These are phyloP conservation scores for Epichloe festucae DNA, from an alignment of 2,329 filamentous ascomycete genomes.

Conservation along the genomic window DNA sequence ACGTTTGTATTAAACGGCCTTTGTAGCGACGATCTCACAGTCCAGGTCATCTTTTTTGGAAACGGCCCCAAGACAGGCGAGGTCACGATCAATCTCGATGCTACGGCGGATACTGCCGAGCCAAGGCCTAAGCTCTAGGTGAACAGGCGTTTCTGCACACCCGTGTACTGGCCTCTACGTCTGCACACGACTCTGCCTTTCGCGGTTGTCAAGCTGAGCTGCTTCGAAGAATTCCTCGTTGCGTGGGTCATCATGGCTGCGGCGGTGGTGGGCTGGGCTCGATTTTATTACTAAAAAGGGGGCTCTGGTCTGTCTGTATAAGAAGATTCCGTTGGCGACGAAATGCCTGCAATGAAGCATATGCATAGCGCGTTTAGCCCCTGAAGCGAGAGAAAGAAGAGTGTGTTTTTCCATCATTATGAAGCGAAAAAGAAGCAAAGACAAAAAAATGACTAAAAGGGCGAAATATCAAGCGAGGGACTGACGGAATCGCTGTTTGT, in stretches of 20 bases:
- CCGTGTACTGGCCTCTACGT: neutral
- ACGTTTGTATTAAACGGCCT: neutral
- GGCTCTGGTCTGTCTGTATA: neutral
- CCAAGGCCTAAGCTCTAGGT: constrained; percentile 27
- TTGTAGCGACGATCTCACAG: constrained; percentile 77
- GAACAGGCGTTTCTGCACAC: neutral
- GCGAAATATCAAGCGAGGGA: neutral
- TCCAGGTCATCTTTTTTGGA: constrained; percentile 99
- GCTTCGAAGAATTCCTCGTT: neutral
- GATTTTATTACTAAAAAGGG: neutral
- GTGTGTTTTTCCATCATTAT: neutral
- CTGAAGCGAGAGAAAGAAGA: neutral
- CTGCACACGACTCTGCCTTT: neutral
- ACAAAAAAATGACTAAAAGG: neutral
- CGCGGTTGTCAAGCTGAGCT: neutral
- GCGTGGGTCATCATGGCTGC: neutral
- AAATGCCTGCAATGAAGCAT: neutral
- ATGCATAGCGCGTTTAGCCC: neutral
- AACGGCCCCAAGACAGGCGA: constrained; percentile 64
- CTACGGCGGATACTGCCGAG: constrained; percentile 44
- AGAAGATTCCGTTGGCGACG: neutral
- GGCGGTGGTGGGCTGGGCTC: neutral
- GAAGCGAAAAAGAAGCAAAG: neutral
- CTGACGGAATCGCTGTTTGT: neutral
- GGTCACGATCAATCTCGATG: constrained; percentile 75